Evolutionary conservation across 257 asterid genomes (phyloP), one percentile per base, ranked within the genome.

Genomic region (Forsythia viridissima): DNA sequence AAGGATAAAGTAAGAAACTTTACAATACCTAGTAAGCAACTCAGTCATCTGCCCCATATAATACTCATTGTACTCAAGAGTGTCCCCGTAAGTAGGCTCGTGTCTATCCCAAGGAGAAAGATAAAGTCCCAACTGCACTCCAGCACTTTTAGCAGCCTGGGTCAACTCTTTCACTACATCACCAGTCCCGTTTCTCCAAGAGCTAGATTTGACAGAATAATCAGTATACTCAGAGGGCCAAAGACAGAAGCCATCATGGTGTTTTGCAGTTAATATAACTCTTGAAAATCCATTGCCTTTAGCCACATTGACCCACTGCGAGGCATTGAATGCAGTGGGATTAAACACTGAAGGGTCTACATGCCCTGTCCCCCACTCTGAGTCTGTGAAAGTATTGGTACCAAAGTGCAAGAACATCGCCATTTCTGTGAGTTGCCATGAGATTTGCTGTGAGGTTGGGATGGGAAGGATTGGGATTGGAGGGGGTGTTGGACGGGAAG

Each of bases 81-180:
- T 93, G 39, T 88, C 63, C 39, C 99, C 99, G 84, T 90, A 96
- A 77, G 85, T 77, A 70, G 96, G 9, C 34, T 93, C 98, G 75
- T 96, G 98, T 73, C 97, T 84, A 85, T 96, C 99, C 99, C 99
- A 96, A 46, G 99, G 99, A 59, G 99, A 96, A 65, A 96, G 97
- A 85, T 96, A 96, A 83, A 96, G 63, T 36, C 99, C 99, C 82
- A 96, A 87, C 51, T 90, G 85, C 40, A 96, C n/a, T 3, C 97
- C 97, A 52, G 76, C 89, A 72, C 38, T 40, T 76, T 77, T 84
- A 0, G 97, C 97, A 78, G 98, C 98, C 12, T 86, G 86, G 74
- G 95, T 90, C 77, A 93, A 76, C 18, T 93, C 97, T 38, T 73
- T 85, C 20, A 96, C 89, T 72, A 93, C 90, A 83, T 96, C 99